A percentile compares a stretch with the other conserved stretches of the same genome.
These are phyloP conservation scores for Vigna mungo DNA, from an alignment of 306 rosid species.

Conservation along the genomic window DNA sequence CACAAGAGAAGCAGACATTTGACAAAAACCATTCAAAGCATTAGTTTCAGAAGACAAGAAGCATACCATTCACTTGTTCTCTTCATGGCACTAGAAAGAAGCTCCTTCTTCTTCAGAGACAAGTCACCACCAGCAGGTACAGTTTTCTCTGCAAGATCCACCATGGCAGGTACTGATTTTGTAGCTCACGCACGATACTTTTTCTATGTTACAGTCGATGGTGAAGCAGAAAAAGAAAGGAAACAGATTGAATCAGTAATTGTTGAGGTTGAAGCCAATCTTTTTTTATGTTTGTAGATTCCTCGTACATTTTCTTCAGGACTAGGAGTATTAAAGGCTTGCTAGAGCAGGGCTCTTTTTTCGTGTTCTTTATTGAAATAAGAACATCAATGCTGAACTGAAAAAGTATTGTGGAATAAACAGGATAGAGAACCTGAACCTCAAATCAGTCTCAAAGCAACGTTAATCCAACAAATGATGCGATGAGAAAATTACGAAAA, in stretches of 20 bases:
- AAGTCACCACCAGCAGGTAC: slow-evolving; percentile 56
- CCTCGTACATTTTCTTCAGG: slow-evolving; percentile 42
- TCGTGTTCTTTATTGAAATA: slow-evolving; percentile 22
- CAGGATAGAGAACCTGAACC: slow-evolving; percentile 50
- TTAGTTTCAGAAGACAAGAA: slow-evolving; percentile 23
- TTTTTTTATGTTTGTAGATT: slow-evolving; percentile 49
- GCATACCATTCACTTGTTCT: slow-evolving; percentile 95
- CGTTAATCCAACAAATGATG: slow-evolving; percentile 43
- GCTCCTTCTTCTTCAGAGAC: slow-evolving; percentile 78
- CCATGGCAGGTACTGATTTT: slow-evolving; percentile 58
- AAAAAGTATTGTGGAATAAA: slow-evolving; percentile 37
- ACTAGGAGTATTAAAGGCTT: slow-evolving; percentile 11
- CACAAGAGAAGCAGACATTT: slow-evolving; percentile 30
- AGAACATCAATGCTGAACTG: slow-evolving; percentile 40
- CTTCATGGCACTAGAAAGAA: slow-evolving; percentile 82
- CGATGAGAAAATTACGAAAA: slow-evolving; percentile 53
- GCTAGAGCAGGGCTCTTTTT: background rate
- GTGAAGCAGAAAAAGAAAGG: slow-evolving; percentile 42
- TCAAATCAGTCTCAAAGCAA: slow-evolving; percentile 35
- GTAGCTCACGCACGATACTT: slow-evolving; percentile 47
- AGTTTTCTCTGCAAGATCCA: slow-evolving; percentile 59
- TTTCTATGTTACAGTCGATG: slow-evolving; percentile 46
- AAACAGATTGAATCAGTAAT: slow-evolving; percentile 41
- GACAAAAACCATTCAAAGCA: background rate
- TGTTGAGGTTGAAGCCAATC: slow-evolving; percentile 42